Evolutionary conservation across 1,284 basidiomycete genomes (phyloP).

Genomic region (Agroathelia rolfsii): DNA sequence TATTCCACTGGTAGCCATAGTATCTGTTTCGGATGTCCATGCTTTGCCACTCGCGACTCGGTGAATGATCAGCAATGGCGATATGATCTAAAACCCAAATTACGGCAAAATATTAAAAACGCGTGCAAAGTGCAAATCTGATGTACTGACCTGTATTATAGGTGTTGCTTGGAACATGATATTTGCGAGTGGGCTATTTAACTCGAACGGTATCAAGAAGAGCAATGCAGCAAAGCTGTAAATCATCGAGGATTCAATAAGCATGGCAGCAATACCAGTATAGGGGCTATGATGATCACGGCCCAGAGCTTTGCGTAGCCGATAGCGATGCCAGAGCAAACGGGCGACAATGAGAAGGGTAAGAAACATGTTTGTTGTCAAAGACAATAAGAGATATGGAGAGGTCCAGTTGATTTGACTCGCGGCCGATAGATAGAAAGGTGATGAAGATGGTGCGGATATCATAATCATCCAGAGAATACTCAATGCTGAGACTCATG

Average conservation of each 20-base stretch:
- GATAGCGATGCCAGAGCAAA: slow-evolving; percentile 13
- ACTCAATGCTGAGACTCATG: too few relatives aligned
- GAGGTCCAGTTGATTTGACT: too few relatives aligned
- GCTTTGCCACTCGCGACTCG: slow-evolving; percentile 13
- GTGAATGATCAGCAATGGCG: slow-evolving; percentile 12
- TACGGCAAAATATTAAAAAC: neutral
- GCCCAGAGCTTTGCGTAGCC: slow-evolving; percentile 11
- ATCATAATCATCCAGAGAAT: too few relatives aligned
- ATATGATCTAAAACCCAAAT: slow-evolving; percentile 10
- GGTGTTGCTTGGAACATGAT: slow-evolving; percentile 12
- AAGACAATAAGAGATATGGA: slow-evolving; percentile 14
- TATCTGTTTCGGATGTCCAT: slow-evolving; percentile 12
- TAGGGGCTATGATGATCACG: slow-evolving; percentile 15
- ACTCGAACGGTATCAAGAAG: slow-evolving; percentile 16
- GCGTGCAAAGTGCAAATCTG: slow-evolving; percentile 1
- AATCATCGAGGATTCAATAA: slow-evolving; percentile 21
- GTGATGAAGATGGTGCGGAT: too few relatives aligned
- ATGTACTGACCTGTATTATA: slow-evolving; percentile 15
- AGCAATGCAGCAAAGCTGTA: slow-evolving; percentile 15
- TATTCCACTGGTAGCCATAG: too few relatives aligned
- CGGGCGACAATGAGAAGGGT: slow-evolving; percentile 15
- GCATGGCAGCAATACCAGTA: slow-evolving; percentile 13
- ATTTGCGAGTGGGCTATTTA: slow-evolving; percentile 13
- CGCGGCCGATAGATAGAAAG: too few relatives aligned
- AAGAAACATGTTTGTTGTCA: slow-evolving; percentile 17